A percentile compares a stretch with the other conserved stretches of the same genome.
Conservation (phyloP, 208 protist genomes). For the Wallacemonas rigidus region DNA sequence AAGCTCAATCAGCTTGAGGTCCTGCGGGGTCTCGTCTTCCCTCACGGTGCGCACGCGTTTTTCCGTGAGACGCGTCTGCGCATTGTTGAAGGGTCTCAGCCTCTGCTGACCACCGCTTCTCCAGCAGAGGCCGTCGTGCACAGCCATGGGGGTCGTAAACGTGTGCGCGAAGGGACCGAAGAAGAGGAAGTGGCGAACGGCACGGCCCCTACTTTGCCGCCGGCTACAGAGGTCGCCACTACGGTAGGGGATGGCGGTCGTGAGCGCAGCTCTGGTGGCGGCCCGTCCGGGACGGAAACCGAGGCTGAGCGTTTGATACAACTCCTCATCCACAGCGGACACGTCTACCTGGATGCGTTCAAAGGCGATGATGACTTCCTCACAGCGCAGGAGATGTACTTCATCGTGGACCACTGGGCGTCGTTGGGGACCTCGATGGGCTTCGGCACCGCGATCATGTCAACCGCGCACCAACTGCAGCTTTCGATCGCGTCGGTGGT, state of each 20-base stretch:
- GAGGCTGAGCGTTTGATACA: constrained; percentile 18
- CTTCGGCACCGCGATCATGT: constrained; percentile 30
- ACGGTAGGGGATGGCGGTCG: no score
- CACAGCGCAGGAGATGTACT: constrained; percentile 44
- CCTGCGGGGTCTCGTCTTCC: not conserved
- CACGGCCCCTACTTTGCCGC: no score
- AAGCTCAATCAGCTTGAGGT: not conserved
- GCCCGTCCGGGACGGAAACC: not conserved
- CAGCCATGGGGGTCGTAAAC: not conserved
- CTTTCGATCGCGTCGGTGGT: constrained; percentile 54
- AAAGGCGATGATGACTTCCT: constrained; percentile 69
- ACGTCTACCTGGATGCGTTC: constrained; percentile 47
- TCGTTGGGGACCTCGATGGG: constrained; percentile 19
- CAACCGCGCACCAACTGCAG: constrained; percentile 22
- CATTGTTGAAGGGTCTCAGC: not conserved
- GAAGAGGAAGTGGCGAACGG: not conserved
- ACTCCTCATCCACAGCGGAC: constrained; percentile 29
- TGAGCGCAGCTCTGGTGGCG: no score
- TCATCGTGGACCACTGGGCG: constrained; percentile 40
- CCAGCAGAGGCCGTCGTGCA: not conserved
- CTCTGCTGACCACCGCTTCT: not conserved
- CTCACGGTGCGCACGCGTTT: not conserved
- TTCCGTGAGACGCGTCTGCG: not conserved
- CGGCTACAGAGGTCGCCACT: no score
- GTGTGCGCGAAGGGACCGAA: not conserved